A percentile compares a stretch with the other conserved stretches of the same genome.
These are phyloP conservation scores for Cladophialophora immunda DNA, from an alignment of 2,329 filamentous ascomycete genomes.

Conservation along the genomic window DNA sequence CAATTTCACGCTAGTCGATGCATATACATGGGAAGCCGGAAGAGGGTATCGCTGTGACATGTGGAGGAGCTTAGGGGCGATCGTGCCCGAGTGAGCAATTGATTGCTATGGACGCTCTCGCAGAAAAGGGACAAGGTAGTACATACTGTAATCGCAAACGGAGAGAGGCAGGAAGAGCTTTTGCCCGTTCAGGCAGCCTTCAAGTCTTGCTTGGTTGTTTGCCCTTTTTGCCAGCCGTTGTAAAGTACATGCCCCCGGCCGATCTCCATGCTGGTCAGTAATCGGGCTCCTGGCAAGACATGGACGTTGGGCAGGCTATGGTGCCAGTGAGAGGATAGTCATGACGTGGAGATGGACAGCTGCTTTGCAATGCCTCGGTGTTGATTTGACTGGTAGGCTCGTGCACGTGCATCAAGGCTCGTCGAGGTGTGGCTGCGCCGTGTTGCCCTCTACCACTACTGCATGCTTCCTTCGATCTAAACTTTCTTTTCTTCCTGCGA, in stretches of 20 bases:
- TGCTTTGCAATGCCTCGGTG: conserved; percentile 9
- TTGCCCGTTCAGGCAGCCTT: conserved; percentile 1
- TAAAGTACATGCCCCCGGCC: neutral
- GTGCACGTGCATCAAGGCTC: conserved; percentile 16
- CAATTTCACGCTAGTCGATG: conserved; percentile 53
- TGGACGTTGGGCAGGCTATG: neutral
- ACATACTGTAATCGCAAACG: neutral
- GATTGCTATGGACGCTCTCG: neutral
- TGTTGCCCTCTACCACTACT: neutral
- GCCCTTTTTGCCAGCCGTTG: neutral
- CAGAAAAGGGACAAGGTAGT: neutral
- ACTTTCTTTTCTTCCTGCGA: neutral
- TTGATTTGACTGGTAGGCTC: conserved; percentile 3
- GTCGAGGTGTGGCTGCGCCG: conserved; percentile 17
- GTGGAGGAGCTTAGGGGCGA: conserved; percentile 47
- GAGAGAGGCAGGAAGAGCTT: neutral
- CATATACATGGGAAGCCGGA: conserved; percentile 58
- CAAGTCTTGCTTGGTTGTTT: neutral
- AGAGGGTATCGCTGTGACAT: conserved; percentile 58
- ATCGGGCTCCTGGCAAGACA: neutral
- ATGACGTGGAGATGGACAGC: neutral
- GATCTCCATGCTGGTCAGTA: neutral
- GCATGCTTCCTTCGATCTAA: conserved; percentile 4
- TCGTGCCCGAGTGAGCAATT: conserved; percentile 33
- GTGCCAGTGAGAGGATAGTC: neutral